These are phyloP conservation scores for Aquanectria penicillioides DNA, from an alignment of 2,329 filamentous ascomycete species.

Conservation along the genomic window DNA sequence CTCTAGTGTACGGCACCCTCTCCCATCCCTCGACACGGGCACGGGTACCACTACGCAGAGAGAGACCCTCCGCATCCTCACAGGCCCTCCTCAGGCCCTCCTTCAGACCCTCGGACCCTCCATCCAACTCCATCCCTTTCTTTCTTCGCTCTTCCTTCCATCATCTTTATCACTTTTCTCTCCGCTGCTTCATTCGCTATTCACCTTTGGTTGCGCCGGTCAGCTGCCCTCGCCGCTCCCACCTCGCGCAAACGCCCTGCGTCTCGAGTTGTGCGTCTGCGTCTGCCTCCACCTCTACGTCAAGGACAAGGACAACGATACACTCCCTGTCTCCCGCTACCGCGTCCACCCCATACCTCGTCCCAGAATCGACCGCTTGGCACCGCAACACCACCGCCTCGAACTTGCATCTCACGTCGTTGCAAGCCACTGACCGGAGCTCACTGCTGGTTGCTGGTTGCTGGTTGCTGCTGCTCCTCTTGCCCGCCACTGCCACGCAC, in stretches of 20 bases:
- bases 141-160: background rate
- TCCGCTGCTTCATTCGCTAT: background rate
- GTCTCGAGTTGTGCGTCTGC: no score
- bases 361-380: no score
- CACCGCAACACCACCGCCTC: background rate
- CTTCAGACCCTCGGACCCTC: slow-evolving; percentile 13
- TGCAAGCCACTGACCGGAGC: slow-evolving; percentile 2
- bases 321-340: no score
- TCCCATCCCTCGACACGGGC: background rate
- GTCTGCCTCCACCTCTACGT: background rate
- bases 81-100: no score
- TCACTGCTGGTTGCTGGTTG: no score
- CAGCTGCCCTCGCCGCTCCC: background rate
- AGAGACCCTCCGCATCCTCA: slow-evolving; percentile 13
- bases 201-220: background rate
- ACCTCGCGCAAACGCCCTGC: background rate
- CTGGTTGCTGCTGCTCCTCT: slow-evolving; percentile 29
- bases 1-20: background rate
- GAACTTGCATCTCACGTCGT: background rate
- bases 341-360: no score
- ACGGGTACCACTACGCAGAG: slow-evolving; percentile 9
- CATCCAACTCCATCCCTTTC: slow-evolving; percentile 4
- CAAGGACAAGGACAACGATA: background rate
- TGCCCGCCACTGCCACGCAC: slow-evolving; percentile 14
- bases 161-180: background rate